Percentiles rank a stretch among this genome's conserved stretches.
Conservation (phyloP, 2,329 filamentous ascomycete genomes). For the Aphanoascus verrucosus region DNA sequence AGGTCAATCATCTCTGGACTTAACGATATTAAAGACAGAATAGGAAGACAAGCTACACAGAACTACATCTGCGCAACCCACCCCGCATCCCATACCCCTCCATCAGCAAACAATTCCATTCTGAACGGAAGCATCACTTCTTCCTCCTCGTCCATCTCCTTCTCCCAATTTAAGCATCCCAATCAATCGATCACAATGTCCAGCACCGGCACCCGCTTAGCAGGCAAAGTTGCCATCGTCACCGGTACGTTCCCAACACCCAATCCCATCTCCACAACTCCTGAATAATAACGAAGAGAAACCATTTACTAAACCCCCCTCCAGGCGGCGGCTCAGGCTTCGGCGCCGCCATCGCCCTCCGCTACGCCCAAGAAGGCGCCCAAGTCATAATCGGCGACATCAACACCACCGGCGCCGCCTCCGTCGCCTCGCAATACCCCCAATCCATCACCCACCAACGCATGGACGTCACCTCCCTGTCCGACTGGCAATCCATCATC, state of each 20-base stretch:
- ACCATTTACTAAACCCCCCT: neutral
- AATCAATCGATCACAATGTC: neutral
- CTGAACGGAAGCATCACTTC: neutral
- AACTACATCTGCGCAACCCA: no score
- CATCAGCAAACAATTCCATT: neutral
- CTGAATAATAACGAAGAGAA: neutral
- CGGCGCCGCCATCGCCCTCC: slow-evolving; percentile 32
- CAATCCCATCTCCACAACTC: neutral
- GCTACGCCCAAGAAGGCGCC: slow-evolving; percentile 34
- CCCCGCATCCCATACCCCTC: no score
- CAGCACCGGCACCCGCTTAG: slow-evolving; percentile 24
- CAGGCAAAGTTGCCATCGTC: slow-evolving; percentile 38
- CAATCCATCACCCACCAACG: slow-evolving; percentile 25
- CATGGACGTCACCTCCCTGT: slow-evolving; percentile 27
- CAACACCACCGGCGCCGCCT: slow-evolving; percentile 28
- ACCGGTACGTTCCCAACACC: slow-evolving; percentile 27
- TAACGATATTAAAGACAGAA: no score
- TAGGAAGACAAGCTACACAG: no score
- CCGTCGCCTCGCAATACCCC: slow-evolving; percentile 24
- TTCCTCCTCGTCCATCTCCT: neutral
- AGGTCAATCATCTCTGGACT: no score
- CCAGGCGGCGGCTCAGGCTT: slow-evolving; percentile 35
- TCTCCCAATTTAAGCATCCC: neutral
- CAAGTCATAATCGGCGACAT: slow-evolving; percentile 36
- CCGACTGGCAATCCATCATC: slow-evolving; percentile 28